Percentiles rank a stretch among this genome's conserved stretches.
Conservation (phyloP, 2,329 filamentous ascomycete species). For the Helicocarpus griseus region DNA sequence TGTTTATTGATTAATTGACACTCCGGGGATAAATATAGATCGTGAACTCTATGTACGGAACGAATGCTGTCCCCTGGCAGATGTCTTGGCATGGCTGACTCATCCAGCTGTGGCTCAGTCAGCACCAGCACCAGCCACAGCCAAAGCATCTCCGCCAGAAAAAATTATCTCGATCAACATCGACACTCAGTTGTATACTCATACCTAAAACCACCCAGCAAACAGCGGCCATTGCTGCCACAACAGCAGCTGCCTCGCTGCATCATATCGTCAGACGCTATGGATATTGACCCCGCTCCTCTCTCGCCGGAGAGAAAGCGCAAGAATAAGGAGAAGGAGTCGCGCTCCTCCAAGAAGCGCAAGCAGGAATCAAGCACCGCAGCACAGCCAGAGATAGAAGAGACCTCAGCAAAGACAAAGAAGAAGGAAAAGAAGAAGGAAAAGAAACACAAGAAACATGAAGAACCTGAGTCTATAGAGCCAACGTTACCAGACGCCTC, state of each 20-base stretch:
- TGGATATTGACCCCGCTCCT: conserved; percentile 28
- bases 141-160: not conserved
- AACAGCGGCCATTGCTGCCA: not conserved
- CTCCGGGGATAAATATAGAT: no score
- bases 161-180: not conserved
- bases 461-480: not conserved
- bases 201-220: no score
- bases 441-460: conserved; percentile 11
- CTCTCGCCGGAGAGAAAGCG: conserved; percentile 23
- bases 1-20: no score
- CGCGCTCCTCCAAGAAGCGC: conserved; percentile 36
- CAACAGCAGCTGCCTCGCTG: not conserved
- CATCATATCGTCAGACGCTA: conserved; percentile 30
- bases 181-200: no score
- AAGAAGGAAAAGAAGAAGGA: conserved; percentile 22
- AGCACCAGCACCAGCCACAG: no score
- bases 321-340: conserved; percentile 36
- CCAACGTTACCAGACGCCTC: not conserved
- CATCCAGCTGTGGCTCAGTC: no score
- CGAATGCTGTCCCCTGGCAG: no score
- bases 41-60: no score
- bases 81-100: no score
- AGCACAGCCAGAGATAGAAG: conserved; percentile 9
- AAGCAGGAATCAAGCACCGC: conserved; percentile 25
- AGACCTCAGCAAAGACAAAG: conserved; percentile 17